phyloP scores from a whole-genome alignment of 2,329 filamentous ascomycete species.

The Aspergillus sp. region DNA sequence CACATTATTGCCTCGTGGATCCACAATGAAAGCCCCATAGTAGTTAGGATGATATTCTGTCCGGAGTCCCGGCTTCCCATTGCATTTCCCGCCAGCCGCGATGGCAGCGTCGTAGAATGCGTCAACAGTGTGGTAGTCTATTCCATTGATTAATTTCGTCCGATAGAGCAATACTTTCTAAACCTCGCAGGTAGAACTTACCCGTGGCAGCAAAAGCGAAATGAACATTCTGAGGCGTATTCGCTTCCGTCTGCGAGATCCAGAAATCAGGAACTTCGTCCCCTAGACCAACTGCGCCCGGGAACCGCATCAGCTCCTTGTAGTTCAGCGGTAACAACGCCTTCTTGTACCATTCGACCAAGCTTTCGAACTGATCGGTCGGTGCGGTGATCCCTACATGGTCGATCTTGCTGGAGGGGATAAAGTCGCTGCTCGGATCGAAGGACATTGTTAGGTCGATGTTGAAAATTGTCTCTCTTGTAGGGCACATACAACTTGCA shows the following conservation, averaged over 20 bases:
- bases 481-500: background rate
- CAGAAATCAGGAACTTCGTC: slow-evolving; percentile 31
- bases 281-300: slow-evolving; percentile 29
- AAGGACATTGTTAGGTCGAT: background rate
- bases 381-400: slow-evolving; percentile 29
- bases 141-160: background rate
- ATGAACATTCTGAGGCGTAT: slow-evolving; percentile 16
- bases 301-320: slow-evolving; percentile 28
- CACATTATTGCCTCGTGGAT: slow-evolving; percentile 55
- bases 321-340: slow-evolving; percentile 30
- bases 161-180: background rate
- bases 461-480: background rate
- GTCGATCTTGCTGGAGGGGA: slow-evolving; percentile 17
- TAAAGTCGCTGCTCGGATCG: background rate
- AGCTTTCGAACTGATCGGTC: slow-evolving; percentile 26
- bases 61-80: slow-evolving; percentile 50
- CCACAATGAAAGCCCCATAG: slow-evolving; percentile 53
- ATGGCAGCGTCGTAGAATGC: slow-evolving; percentile 47
- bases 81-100: slow-evolving; percentile 47
- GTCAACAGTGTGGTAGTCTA: slow-evolving; percentile 46
- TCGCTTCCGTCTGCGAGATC: slow-evolving; percentile 19
- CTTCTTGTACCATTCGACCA: slow-evolving; percentile 29
- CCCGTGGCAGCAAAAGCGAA: slow-evolving; percentile 26
- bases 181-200: slow-evolving; percentile 11
- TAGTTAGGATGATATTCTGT: slow-evolving; percentile 48